phyloP scores from a whole-genome alignment of 768 basidiomycete species.

The Phaffia tasmanica region DNA sequence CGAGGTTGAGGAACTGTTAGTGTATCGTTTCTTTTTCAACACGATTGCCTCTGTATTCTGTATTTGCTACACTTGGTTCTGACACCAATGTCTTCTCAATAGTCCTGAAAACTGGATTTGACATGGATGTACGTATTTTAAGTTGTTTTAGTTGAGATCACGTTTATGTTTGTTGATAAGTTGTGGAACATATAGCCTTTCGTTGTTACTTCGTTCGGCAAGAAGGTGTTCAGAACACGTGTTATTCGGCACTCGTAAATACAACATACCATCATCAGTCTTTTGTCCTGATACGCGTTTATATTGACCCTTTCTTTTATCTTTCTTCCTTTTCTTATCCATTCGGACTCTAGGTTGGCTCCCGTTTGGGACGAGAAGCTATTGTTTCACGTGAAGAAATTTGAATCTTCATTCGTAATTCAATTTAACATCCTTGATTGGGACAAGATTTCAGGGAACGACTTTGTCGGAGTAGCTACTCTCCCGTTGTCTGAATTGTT shows the following conservation, averaged over 20 bases:
- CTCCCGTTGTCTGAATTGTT: conserved; percentile 62
- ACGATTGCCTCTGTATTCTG: not conserved
- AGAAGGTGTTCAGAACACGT: conserved; percentile 83
- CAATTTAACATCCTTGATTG: conserved; percentile 83
- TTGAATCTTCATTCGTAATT: conserved; percentile 54
- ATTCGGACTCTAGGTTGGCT: conserved; percentile 43
- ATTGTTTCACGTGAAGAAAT: conserved; percentile 82
- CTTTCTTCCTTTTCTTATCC: conserved; percentile 57
- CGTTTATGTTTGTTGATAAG: too few species aligned
- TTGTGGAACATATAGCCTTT: conserved; percentile 71
- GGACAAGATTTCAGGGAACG: conserved; percentile 74
- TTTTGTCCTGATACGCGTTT: not conserved
- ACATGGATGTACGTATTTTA: conserved; percentile 12
- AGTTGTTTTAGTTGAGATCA: too few species aligned
- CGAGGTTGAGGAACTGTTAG: conserved; percentile 59
- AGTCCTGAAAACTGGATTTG: conserved; percentile 4
- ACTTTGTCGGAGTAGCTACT: conserved; percentile 61
- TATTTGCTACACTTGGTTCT: not conserved
- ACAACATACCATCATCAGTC: not conserved
- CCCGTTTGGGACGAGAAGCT: conserved; percentile 93
- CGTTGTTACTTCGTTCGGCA: conserved; percentile 87
- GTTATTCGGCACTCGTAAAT: conserved; percentile 34
- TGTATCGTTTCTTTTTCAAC: not conserved
- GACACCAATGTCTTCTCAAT: not conserved
- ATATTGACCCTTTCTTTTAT: not conserved